Percentiles rank a stretch among this genome's conserved stretches.
Evolutionary conservation across 805 yeast genomes (phyloP).

Genomic region (Starmerella apis): DNA sequence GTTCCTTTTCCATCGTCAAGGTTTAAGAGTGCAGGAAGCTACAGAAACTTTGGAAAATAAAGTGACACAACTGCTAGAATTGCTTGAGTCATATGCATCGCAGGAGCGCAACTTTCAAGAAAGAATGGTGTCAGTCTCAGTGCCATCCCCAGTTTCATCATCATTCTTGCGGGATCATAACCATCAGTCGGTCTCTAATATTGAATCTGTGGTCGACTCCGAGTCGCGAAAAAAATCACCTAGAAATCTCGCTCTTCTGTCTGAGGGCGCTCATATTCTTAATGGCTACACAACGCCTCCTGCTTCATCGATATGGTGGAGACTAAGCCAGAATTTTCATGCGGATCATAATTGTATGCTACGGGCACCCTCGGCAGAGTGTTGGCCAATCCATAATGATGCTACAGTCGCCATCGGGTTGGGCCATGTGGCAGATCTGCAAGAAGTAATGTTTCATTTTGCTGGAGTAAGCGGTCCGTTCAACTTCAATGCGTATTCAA

Average conservation of each 20-base stretch:
- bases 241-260: slow-evolving; percentile 8
- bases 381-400: slow-evolving; percentile 14
- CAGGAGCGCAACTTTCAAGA: not conserved
- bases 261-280: slow-evolving; percentile 11
- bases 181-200: too few species aligned
- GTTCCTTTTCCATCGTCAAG: not conserved
- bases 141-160: not conserved
- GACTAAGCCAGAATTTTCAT: slow-evolving; percentile 1
- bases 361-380: slow-evolving; percentile 5
- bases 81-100: not conserved
- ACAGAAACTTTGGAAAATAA: not conserved
- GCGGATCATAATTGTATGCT: slow-evolving; percentile 10
- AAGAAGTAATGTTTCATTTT: not conserved
- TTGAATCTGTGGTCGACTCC: too few species aligned
- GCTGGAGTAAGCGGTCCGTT: not conserved
- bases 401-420: slow-evolving; percentile 12
- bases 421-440: not conserved
- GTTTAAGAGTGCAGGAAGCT: not conserved
- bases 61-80: not conserved
- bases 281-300: slow-evolving; percentile 13
- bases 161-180: too few species aligned
- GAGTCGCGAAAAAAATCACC: not conserved
- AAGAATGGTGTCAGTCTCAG: too few species aligned
- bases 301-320: slow-evolving; percentile 4
- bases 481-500: not conserved